A percentile compares a stretch with the other conserved stretches of the same genome.
phyloP scores from a whole-genome alignment of 2,329 filamentous ascomycete species.

The Thelonectria discophora region DNA sequence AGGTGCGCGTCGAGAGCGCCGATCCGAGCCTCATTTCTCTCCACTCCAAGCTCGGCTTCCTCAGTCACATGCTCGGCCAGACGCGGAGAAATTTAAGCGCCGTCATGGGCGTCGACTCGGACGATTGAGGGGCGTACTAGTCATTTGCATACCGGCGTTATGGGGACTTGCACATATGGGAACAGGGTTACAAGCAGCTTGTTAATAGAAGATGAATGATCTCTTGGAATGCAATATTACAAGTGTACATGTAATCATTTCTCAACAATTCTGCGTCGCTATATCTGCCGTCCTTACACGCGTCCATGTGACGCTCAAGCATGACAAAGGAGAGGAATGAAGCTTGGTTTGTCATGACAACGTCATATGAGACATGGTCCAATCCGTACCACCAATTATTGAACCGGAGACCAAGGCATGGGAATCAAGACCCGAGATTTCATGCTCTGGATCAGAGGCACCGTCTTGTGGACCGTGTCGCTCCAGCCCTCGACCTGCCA shows the following conservation, averaged over 20 bases:
- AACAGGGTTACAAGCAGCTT: slow-evolving; percentile 9
- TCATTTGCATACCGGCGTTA: slow-evolving; percentile 32
- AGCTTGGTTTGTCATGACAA: slow-evolving; percentile 1
- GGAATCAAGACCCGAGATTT: slow-evolving; percentile 92
- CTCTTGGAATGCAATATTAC: slow-evolving; percentile 36
- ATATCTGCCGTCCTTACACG: slow-evolving; percentile 28
- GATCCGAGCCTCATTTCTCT: slow-evolving; percentile 87
- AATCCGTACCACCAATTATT: slow-evolving; percentile 55
- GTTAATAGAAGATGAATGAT: slow-evolving; percentile 19
- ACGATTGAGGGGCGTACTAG: slow-evolving; percentile 32
- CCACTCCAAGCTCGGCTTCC: slow-evolving; percentile 81
- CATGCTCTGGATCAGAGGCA: slow-evolving; percentile 96
- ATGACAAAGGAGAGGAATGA: slow-evolving; percentile 17
- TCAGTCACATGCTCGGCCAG: slow-evolving; percentile 76
- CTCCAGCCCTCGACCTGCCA: slow-evolving; percentile 97
- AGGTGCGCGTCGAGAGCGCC: slow-evolving; percentile 86
- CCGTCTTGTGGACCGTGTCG: slow-evolving; percentile 97
- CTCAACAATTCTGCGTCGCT: slow-evolving; percentile 36
- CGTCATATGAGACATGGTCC: neutral
- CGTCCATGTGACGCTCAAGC: slow-evolving; percentile 27
- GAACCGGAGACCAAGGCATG: slow-evolving; percentile 95
- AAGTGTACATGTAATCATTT: slow-evolving; percentile 41
- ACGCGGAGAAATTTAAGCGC: slow-evolving; percentile 77
- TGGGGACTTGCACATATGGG: slow-evolving; percentile 21
- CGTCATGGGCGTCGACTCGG: slow-evolving; percentile 73